These are phyloP conservation scores for Physaria fendleri DNA, from an alignment of 345 rosid species.

Conservation along the genomic window DNA sequence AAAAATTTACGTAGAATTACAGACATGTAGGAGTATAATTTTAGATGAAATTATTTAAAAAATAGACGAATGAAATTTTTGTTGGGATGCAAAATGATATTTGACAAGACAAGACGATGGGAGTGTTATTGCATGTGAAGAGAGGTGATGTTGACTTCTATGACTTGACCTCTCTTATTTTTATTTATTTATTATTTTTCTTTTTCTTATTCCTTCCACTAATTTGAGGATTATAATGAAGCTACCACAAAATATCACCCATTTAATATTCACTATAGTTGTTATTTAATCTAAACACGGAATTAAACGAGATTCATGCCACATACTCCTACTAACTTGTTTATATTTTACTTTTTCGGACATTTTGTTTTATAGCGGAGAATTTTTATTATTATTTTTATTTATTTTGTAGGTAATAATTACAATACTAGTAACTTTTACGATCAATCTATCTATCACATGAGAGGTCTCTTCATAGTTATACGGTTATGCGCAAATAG, in stretches of 20 bases:
- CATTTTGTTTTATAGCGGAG: neutral
- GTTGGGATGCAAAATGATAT: slow-evolving; percentile 27
- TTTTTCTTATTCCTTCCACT: neutral
- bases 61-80: slow-evolving; percentile 5
- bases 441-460: no score
- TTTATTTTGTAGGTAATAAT: slow-evolving; percentile 6
- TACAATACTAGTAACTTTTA: no score
- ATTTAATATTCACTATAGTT: neutral
- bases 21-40: neutral
- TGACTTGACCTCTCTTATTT: slow-evolving; percentile 24
- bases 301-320: neutral
- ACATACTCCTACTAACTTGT: neutral
- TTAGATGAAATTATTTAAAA: neutral
- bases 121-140: slow-evolving; percentile 31
- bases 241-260: neutral
- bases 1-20: neutral
- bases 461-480: slow-evolving; percentile 26
- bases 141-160: slow-evolving; percentile 28
- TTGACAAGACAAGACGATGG: slow-evolving; percentile 32
- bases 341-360: neutral
- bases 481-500: slow-evolving; percentile 14
- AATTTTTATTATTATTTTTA: neutral
- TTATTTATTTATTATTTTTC: neutral
- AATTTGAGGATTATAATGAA: neutral
- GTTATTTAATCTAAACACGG: neutral